Base-by-base conservation (phyloP, 306 rosid species). In the Fragaria vesca region DNA sequence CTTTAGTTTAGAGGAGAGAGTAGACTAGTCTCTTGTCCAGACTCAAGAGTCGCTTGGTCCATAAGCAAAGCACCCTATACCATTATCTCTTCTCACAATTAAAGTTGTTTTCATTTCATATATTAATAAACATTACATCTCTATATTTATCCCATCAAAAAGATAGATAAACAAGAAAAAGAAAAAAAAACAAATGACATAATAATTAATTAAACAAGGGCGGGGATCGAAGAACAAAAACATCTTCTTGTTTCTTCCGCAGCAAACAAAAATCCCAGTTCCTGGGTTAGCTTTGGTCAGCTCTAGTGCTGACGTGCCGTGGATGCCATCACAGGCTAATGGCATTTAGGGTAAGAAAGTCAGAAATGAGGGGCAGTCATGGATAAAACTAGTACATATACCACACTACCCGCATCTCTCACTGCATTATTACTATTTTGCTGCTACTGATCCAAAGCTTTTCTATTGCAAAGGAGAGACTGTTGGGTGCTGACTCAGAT, bases 21-120 rank as follows among this genome's bases (percentile, higher is more conserved):
- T 17, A 17, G 69, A 32, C 45, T 32, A 16, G 21, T 16, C 69
- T 16, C 45, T 15, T 32, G 20, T 28, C 21, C 13, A 2, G 20
- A 6, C 7, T 71, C 66, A 66, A 57, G 72, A 60, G 84, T 81
- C 67, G 86, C 87, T 87, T 89, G 72, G 81, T 72, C 68, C 63
- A 66, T 60, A 79, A 85, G 85, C 89, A 43, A 81, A 69, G 81
- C 83, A 76, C 80, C 86, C 8, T 20, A 45, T 83, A 78, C 80
- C 54, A 42, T 38, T 58, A 12, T 57, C 69, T 73, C 80, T 11
- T 8, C 69, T 74, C 32, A 26, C 42, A 38, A 32, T 38, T 4
- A 42, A 48, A 18, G 55, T 72, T 80, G 79, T 38, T 77, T 71
- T 69, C 73, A 3, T 32, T 32, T 32, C 36, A 38, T 38, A 6